These are phyloP conservation scores for Lotus japonicus DNA, from an alignment of 306 rosid species.

Conservation along the genomic window DNA sequence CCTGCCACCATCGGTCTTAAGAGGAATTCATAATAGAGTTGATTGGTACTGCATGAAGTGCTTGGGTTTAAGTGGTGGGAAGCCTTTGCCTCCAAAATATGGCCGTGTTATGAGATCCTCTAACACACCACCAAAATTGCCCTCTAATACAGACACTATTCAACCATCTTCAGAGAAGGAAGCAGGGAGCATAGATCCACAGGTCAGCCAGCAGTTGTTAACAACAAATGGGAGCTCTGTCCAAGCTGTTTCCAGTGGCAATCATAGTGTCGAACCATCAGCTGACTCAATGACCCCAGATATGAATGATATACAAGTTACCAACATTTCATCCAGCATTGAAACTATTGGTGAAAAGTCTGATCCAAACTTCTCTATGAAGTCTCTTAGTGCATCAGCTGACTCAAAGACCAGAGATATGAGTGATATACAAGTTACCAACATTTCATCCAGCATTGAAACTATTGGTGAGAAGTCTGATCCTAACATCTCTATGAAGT, in stretches of 20 bases:
- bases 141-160: constrained; percentile 43
- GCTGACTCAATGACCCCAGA: constrained; percentile 28
- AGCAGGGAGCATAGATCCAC: constrained; percentile 45
- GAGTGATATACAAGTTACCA: constrained; percentile 35
- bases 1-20: constrained; percentile 57
- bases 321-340: constrained; percentile 29
- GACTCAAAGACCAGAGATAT: constrained; percentile 28
- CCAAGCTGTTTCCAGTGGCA: constrained; percentile 26
- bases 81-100: constrained; percentile 97
- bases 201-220: constrained; percentile 39
- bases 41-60: constrained; percentile 96
- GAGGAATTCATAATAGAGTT: constrained; percentile 87
- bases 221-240: constrained; percentile 49
- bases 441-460: constrained; percentile 31
- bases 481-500: constrained; percentile 34
- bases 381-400: constrained; percentile 27
- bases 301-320: constrained; percentile 35
- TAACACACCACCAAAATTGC: constrained; percentile 50
- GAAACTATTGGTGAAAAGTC: constrained; percentile 40
- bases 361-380: constrained; percentile 35
- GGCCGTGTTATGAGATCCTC: constrained; percentile 97
- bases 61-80: constrained; percentile 78
- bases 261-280: constrained; percentile 27
- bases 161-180: constrained; percentile 62
- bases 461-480: constrained; percentile 41